These are phyloP conservation scores for Aspergillus nomiae DNA, from an alignment of 2,329 filamentous ascomycete species.

Conservation along the genomic window DNA sequence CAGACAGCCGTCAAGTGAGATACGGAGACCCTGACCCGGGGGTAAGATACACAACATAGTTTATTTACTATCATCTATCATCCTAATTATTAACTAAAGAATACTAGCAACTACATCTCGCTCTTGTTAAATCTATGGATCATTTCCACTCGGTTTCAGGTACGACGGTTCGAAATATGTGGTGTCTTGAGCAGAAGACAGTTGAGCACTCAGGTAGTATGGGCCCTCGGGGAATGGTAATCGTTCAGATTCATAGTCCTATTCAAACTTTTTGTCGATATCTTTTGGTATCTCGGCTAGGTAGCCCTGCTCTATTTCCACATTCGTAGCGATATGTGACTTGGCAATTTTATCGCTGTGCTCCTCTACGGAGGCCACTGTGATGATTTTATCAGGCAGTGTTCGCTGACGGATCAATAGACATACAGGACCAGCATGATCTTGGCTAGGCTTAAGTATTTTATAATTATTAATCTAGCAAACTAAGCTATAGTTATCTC, in stretches of 20 bases:
- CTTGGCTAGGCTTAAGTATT: slow-evolving; percentile 2
- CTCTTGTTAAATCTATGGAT: too few species aligned
- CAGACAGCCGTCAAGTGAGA: too few species aligned
- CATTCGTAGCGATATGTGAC: slow-evolving; percentile 8
- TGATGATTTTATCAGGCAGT: background rate
- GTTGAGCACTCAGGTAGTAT: slow-evolving; percentile 1
- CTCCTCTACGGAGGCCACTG: slow-evolving; percentile 18
- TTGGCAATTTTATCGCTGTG: slow-evolving; percentile 3
- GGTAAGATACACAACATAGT: too few species aligned
- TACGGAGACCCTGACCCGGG: too few species aligned
- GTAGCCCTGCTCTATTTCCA: slow-evolving; percentile 17
- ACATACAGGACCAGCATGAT: background rate
- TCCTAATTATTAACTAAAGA: too few species aligned
- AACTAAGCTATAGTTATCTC: too few species aligned
- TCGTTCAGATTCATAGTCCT: slow-evolving; percentile 27
- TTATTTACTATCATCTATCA: too few species aligned
- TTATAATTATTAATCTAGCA: too few species aligned
- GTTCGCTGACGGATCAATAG: background rate
- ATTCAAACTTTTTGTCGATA: slow-evolving; percentile 17
- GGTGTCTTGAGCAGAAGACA: background rate
- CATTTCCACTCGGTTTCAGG: slow-evolving; percentile 21
- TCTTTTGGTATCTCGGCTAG: slow-evolving; percentile 12
- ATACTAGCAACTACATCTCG: too few species aligned
- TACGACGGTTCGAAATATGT: slow-evolving; percentile 28
- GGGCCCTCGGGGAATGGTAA: slow-evolving; percentile 29